Evolutionary conservation across 371 early-diverging fungal genomes (phyloP).

Genomic region (Coemansia linderi): DNA sequence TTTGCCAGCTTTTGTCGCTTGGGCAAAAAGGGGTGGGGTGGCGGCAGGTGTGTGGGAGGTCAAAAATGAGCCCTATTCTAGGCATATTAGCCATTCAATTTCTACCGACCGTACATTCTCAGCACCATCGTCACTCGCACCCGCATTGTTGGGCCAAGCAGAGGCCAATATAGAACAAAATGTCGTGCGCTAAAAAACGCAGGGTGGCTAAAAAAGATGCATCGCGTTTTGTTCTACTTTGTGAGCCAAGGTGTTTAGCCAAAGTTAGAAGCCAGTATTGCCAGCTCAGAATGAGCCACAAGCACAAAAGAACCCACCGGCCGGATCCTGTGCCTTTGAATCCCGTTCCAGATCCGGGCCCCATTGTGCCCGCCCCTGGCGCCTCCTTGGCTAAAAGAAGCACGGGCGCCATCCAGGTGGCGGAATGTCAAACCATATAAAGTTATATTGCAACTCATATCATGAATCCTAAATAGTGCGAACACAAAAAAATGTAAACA

Average conservation of each 20-base stretch:
- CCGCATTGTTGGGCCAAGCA: neutral
- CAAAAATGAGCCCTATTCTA: neutral
- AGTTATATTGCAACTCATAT: conserved; percentile 5
- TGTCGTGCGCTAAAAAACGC: neutral
- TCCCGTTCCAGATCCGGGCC: neutral
- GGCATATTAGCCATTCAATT: neutral
- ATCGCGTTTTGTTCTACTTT: neutral
- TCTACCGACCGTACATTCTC: neutral
- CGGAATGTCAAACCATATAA: neutral
- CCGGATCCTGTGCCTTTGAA: neutral
- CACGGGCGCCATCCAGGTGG: neutral
- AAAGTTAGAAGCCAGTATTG: neutral
- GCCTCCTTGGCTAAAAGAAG: neutral
- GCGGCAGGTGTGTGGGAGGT: neutral
- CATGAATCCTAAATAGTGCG: neutral
- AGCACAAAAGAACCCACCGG: neutral
- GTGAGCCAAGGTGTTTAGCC: neutral
- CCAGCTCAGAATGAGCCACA: neutral
- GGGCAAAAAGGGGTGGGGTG: neutral
- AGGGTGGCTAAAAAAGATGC: neutral
- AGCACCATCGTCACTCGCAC: neutral
- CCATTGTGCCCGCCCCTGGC: neutral
- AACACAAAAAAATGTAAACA: neutral
- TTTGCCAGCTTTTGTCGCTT: neutral
- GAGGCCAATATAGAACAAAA: neutral